Conservation (phyloP, 2,329 filamentous ascomycete species). For the Fusarium coicis region DNA sequence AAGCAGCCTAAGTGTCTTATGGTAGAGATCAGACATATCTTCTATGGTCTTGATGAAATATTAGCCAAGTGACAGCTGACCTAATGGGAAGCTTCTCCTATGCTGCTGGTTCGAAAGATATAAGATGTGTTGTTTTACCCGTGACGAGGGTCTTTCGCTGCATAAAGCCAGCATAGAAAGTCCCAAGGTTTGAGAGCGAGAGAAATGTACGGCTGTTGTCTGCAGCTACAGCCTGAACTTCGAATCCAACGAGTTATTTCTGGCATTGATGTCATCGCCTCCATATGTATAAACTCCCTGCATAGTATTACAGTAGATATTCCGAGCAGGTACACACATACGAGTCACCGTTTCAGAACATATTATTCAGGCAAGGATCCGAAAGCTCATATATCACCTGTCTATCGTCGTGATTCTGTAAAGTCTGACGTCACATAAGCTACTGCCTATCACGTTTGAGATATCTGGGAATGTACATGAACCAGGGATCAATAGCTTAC, state of each 20-base stretch:
- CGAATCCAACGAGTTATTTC: rapidly evolving
- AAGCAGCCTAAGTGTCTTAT: rapidly evolving
- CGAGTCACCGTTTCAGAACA: rapidly evolving
- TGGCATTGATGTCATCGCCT: neutral
- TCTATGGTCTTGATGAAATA: neutral
- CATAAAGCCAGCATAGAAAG: rapidly evolving
- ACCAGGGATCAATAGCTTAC: no score
- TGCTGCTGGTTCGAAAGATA: rapidly evolving
- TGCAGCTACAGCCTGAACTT: rapidly evolving
- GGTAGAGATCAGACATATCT: neutral
- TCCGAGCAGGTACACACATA: no score
- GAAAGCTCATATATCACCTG: rapidly evolving
- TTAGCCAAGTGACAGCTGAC: neutral
- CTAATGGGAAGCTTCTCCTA: neutral
- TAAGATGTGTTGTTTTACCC: rapidly evolving
- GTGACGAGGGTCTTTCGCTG: rapidly evolving
- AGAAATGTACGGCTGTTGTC: neutral
- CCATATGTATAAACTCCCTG: rapidly evolving
- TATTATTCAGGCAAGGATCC: neutral
- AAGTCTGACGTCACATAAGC: no score
- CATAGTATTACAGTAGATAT: neutral
- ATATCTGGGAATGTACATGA: neutral
- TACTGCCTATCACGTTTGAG: no score
- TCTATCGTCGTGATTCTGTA: neutral
- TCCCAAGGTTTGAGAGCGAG: rapidly evolving